Evolutionary conservation across 768 basidiomycete species (phyloP), one percentile per base, ranked within the genome.

Genomic region (Russula vinacea): DNA sequence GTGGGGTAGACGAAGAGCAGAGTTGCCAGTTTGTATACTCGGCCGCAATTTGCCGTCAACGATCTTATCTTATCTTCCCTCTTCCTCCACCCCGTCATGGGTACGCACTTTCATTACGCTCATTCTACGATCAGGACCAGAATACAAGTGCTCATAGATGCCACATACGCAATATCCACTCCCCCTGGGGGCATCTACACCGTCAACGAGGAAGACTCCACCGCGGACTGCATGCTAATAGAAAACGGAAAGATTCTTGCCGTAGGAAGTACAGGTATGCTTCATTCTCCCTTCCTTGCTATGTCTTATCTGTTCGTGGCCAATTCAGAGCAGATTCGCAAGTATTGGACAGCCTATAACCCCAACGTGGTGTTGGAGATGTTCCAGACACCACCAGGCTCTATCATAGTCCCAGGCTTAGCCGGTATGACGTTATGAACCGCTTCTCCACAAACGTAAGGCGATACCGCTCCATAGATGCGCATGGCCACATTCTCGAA

Each of bases 401-500:
- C 79, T 26, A 81, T 86, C 55, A 74, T 92, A 14, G 83, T 90
- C 7, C 90, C 90, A 0, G 91, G 90, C 22, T 77, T 93, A 19
- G 76, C 88, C 72, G 90, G 90, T 88, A 71, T 42, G 64, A 50
- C 35, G 42, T 45, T 50, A 39, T 47, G 8, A 40, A 0, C 29
- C 32, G n/a, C 42, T 47, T 56, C 22, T 19, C 22, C 14, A 10
- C 45, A 35, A 1, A 26, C 73, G 47, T 24, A 50, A 39, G 11
- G 3, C 37, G 9, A 49, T n/a, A 9, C 39, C 3, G 47, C 32
- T 8, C 39, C 10, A 33, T 64, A 88, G 92, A 94, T 73, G 84
- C 90, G 0, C 92, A 94, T 74, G 90, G 86, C 0, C 92, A 94
- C 71, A 75, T 92, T 22, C 71, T 92, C 39, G 78, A 83, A 35